Base-by-base conservation (phyloP, 352 stramenopile genomes). In the Globisporangium apiculatum region DNA sequence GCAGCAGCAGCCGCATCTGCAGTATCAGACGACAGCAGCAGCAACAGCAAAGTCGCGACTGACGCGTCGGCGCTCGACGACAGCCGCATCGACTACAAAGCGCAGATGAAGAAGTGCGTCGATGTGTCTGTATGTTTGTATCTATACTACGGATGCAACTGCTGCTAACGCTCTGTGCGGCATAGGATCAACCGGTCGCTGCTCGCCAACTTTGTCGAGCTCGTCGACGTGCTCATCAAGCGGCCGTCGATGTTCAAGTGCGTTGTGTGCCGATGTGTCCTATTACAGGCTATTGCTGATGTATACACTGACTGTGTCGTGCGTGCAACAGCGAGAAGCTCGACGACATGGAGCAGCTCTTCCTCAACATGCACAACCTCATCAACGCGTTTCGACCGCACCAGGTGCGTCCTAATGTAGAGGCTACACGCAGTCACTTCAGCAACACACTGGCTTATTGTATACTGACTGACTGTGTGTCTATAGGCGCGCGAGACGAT, bases 361-460 rank as follows among this genome's bases (percentile, higher is more conserved):
- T 94, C 58, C 70, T 94, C 55, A 94, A 94, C 68, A 86, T 94
- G 82, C 85, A 94, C 78, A 94, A 94, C 66, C 75, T 92, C 59
- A 94, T 94, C 66, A 94, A 94, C 68, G 67, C 80, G 40, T 94
- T 92, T 69, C 79, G 85, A 17, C 85, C 85, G 49, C 85, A 94
- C 58, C 82, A 94, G 57, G 79, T 82, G 45, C 37, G 17, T 14
- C 12, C 10, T 15, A 31, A 31, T 7, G 51, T 47, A n/a, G n/a
- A 56, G 3, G 6, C 5, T 31, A 31, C 24, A 31, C 3, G 0
- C 7, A 0, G 2, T 35, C 12, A n/a, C 35, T 58, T 52, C 24
- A 3, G 24, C 24, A 3, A 3, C 1, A 31, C 24, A 31, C 24
- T 31, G 1, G 24, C 4, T 48, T 35, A 48, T 58, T 24, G 31